These are phyloP conservation scores for Protea cynaroides DNA, from an alignment of 164 flowering plant genomes.

Conservation along the genomic window DNA sequence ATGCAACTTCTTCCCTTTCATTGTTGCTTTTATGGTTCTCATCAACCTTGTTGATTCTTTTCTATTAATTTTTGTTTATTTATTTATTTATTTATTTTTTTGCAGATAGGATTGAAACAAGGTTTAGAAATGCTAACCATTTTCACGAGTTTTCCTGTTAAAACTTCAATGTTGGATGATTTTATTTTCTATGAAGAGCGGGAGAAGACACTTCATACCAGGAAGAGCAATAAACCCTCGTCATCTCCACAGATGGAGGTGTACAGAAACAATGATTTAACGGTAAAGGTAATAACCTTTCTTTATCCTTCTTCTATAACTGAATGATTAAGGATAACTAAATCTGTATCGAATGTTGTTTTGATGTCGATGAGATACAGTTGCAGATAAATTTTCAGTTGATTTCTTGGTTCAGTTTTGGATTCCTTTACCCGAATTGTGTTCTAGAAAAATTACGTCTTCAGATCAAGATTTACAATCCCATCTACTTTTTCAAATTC, in stretches of 20 bases:
- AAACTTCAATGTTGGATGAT: slow-evolving; percentile 63
- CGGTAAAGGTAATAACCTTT: slow-evolving; percentile 18
- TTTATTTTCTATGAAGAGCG: slow-evolving; percentile 63
- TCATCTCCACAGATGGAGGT: slow-evolving; percentile 19
- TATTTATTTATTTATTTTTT: slow-evolving; percentile 2
- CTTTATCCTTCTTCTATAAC: neutral
- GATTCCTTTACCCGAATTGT: no score
- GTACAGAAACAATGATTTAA: slow-evolving; percentile 7
- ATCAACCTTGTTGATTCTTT: neutral
- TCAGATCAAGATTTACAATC: no score
- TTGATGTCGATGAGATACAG: no score
- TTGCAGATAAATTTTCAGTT: no score
- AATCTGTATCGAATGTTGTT: no score
- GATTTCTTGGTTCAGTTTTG: no score
- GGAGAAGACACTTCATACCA: slow-evolving; percentile 34
- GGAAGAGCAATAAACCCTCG: slow-evolving; percentile 28
- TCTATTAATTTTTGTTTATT: neutral
- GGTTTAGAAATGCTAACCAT: slow-evolving; percentile 64
- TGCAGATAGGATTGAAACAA: slow-evolving; percentile 56
- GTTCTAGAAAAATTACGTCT: no score
- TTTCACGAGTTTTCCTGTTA: slow-evolving; percentile 45
- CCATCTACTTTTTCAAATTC: no score
- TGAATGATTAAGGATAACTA: no score
- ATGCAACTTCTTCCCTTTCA: no score
- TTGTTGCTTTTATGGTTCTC: neutral